phyloP scores from a whole-genome alignment of 2,329 filamentous ascomycete genomes.

The Gnomoniopsis sp. region DNA sequence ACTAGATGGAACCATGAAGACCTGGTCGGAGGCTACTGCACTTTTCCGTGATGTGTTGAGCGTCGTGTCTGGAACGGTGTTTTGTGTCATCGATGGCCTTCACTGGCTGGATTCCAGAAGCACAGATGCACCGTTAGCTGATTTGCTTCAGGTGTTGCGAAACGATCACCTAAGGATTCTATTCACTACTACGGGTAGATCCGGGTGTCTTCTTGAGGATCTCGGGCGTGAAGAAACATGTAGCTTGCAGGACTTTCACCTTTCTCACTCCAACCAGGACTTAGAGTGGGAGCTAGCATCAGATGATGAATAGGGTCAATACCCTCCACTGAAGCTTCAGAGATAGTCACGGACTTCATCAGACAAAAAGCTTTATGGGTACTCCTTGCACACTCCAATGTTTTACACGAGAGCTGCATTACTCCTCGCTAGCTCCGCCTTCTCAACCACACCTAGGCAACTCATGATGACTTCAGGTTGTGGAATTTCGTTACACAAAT shows the following conservation, averaged over 20 bases:
- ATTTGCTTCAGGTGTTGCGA: neutral
- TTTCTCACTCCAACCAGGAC: too few species aligned
- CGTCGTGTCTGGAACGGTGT: neutral
- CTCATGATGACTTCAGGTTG: too few species aligned
- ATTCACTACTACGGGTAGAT: neutral
- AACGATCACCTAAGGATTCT: neutral
- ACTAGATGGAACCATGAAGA: neutral
- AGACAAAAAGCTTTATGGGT: too few species aligned
- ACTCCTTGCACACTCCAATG: too few species aligned
- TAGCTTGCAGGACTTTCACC: neutral
- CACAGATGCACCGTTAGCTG: neutral
- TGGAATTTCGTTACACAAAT: too few species aligned
- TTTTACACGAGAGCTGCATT: too few species aligned
- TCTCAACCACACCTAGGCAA: too few species aligned
- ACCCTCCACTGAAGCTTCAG: too few species aligned
- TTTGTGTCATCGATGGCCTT: constrained; percentile 5
- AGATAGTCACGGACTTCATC: too few species aligned
- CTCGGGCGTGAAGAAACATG: neutral
- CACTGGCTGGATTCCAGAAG: neutral
- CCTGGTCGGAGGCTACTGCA: neutral
- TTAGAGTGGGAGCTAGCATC: too few species aligned
- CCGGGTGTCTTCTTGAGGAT: neutral
- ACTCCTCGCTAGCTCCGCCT: too few species aligned
- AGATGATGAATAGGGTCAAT: too few species aligned
- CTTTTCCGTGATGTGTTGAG: neutral